Conservation (phyloP, 176 grass and related monocot species). For the Aegilops tauschii region DNA sequence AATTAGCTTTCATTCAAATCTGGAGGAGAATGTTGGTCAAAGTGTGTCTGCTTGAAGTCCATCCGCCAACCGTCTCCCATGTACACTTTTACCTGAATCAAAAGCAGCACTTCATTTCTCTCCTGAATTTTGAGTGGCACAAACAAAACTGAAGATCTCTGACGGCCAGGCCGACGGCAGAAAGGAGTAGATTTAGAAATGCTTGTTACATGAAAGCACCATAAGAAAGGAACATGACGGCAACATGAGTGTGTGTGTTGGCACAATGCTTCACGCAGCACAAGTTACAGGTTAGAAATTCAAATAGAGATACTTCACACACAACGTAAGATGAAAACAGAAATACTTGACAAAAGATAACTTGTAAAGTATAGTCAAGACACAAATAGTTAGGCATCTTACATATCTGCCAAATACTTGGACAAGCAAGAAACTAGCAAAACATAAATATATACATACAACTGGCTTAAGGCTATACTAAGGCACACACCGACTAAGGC, state of each 20-base stretch:
- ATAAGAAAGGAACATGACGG: no score
- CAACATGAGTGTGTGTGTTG: no score
- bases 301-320: background rate
- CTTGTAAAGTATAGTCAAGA: background rate
- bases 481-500: no score
- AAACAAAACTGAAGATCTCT: background rate
- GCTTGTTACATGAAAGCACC: no score
- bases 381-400: background rate
- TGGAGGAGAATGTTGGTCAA: constrained; percentile 84
- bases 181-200: no score
- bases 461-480: background rate
- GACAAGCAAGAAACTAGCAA: background rate
- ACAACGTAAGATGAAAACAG: background rate
- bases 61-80: constrained; percentile 82
- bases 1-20: constrained; percentile 38
- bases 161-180: no score
- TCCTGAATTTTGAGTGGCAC: background rate
- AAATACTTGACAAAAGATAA: background rate
- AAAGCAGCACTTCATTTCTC: background rate
- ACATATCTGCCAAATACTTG: background rate
- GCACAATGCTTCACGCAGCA: no score
- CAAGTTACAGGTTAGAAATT: no score
- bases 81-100: constrained; percentile 73
- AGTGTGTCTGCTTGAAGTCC: constrained; percentile 78
- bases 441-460: background rate